Base-by-base conservation (phyloP, 2,329 filamentous ascomycete species). In the Nectriaceae sp. region DNA sequence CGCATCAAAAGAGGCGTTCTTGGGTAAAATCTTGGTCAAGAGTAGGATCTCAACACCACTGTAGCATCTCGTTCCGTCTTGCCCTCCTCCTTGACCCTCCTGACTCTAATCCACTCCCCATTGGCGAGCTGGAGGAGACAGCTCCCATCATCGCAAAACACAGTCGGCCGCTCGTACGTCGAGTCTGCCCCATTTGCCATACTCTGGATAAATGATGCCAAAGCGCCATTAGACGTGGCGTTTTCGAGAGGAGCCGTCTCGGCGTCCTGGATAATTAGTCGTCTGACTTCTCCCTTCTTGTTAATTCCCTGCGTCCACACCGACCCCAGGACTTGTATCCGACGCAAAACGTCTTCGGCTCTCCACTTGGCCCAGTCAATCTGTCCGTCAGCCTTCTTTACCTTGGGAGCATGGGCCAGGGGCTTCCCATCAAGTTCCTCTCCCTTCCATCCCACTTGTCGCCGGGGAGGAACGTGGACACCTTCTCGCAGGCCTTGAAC, bases 361-460 rank as follows among this genome's bases (percentile, higher is more conserved):
- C 71, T 71, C 75, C 82, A 83, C 3, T 55, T 39, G 1, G 37
- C 38, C 78, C 86, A 90, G 52, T 84, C 70, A 6, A 96, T 69
- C 49, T 83, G 78, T 2, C 75, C 72, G 58, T 93, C 83, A 5
- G 76, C 69, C 46, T 85, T 80, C 1, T 70, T 81, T 50, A 96
- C 82, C 64, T 96, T 96, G 1, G 83, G 81, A 1, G 93, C 93
- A 60, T 87, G 79, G 21, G 46, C 47, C 3, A 67, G 57, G 11
- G 39, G 40, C 21, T 40, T 20, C 5, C 22, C 65, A 43, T 45
- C 59, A 18, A 49, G 50, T 19, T 55, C 52, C 8, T 29, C 44
- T 8, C 43, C 58, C 46, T 46, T 60, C 66, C 63, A 66, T 21
- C 64, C 64, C 6, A 68, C 62, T 11, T 72, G 66, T 29, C 65